Conservation (phyloP, 345 rosid species). For the Ceriops tagal region DNA sequence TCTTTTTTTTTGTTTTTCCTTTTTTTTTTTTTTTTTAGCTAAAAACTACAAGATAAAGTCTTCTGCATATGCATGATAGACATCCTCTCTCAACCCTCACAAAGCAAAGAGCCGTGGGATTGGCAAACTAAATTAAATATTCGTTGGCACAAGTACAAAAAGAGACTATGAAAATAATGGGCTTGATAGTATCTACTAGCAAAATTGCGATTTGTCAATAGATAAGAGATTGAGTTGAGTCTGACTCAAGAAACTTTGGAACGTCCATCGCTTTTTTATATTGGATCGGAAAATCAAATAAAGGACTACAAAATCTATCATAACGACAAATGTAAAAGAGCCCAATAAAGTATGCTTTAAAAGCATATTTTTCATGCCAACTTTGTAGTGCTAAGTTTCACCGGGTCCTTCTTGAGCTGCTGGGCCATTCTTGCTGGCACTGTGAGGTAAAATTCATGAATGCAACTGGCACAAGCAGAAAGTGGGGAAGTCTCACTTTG, state of each 20-base stretch:
- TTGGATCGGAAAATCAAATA: background rate
- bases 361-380: constrained; percentile 4
- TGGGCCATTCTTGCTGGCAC: constrained; percentile 31
- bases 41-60: no score
- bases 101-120: no score
- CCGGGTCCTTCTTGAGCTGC: constrained; percentile 17
- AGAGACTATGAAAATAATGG: background rate
- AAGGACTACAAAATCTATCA: background rate
- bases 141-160: no score
- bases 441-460: constrained; percentile 10
- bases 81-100: no score
- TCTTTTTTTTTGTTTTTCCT: no score
- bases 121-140: no score
- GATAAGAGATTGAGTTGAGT: constrained; percentile 10
- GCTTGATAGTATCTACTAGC: background rate
- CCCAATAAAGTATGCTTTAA: constrained; percentile 2
- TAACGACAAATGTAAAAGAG: constrained; percentile 8
- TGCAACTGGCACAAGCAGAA: constrained; percentile 15
- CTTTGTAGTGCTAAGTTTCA: constrained; percentile 19
- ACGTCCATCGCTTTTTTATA: background rate
- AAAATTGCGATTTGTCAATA: background rate
- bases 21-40: no score
- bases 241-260: constrained; percentile 15
- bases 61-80: no score
- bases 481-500: constrained; percentile 34